Evolutionary conservation across 768 basidiomycete genomes (phyloP).

Genomic region (Tylopilus felleus): DNA sequence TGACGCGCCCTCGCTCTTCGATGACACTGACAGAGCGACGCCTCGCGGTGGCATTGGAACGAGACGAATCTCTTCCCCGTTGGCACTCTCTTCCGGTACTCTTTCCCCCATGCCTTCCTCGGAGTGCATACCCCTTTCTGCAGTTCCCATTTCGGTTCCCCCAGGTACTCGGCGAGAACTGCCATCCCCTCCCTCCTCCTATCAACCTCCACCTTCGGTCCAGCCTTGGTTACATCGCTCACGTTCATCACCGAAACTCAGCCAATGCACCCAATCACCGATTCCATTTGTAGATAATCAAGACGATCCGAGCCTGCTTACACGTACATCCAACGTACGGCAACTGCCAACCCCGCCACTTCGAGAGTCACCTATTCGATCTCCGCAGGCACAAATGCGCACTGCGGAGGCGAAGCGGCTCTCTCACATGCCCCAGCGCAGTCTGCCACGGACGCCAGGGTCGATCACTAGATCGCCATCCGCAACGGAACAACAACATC

Average conservation of each 20-base stretch:
- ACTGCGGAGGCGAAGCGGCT: constrained; percentile 18
- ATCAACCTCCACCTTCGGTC: constrained; percentile 28
- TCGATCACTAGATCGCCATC: constrained; percentile 17
- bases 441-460: constrained; percentile 41
- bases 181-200: constrained; percentile 30
- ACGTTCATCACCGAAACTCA: constrained; percentile 37
- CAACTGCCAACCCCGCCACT: constrained; percentile 34
- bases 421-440: constrained; percentile 33
- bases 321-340: constrained; percentile 27
- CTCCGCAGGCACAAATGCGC: constrained; percentile 13
- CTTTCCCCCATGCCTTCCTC: constrained; percentile 31
- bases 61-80: constrained; percentile 14
- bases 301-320: constrained; percentile 10
- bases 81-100: constrained; percentile 20
- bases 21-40: constrained; percentile 16
- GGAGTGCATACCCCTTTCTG: constrained; percentile 26
- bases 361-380: constrained; percentile 14
- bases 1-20: constrained; percentile 19
- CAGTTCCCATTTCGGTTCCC: constrained; percentile 19
- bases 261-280: constrained; percentile 14
- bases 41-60: constrained; percentile 11
- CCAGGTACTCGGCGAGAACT: constrained; percentile 23
- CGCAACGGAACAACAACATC: constrained; percentile 13
- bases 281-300: constrained; percentile 15
- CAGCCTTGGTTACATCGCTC: constrained; percentile 34